Conservation (phyloP, 306 rosid species). For the Glycyrrhiza uralensis region DNA sequence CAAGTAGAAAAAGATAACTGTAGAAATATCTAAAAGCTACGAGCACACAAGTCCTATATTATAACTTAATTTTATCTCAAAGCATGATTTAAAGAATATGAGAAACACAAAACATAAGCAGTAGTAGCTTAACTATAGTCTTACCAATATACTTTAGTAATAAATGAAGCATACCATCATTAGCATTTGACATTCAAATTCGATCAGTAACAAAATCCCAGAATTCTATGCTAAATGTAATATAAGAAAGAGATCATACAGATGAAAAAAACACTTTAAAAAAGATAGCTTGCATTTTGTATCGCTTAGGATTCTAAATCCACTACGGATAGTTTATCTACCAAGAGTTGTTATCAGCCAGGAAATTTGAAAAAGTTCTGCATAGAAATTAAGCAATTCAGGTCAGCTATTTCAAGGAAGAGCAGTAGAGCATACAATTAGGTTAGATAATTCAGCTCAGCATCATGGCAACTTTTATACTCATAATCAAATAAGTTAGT, state of each 20-base stretch:
- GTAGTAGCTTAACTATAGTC: neutral
- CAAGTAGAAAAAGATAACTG: neutral
- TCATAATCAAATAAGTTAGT: neutral
- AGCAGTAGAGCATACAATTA: no score
- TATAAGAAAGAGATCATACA: neutral
- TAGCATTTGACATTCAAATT: neutral
- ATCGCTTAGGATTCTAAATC: neutral
- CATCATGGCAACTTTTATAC: neutral
- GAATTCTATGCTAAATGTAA: neutral
- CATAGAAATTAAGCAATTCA: neutral
- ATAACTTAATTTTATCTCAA: neutral
- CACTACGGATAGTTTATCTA: neutral
- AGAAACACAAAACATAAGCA: neutral
- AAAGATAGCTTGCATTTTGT: neutral
- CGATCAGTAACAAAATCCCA: neutral
- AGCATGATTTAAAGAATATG: neutral
- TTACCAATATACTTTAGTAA: neutral
- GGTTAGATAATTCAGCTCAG: neutral
- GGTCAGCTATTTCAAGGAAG: no score
- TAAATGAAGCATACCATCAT: slow-evolving; percentile 4
- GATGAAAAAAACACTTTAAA: neutral
- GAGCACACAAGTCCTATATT: neutral
- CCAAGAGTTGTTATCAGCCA: neutral
- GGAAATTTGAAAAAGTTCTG: neutral
- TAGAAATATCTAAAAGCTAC: neutral